Evolutionary conservation across 352 stramenopile species (phyloP).

Genomic region (Pythium sp.): DNA sequence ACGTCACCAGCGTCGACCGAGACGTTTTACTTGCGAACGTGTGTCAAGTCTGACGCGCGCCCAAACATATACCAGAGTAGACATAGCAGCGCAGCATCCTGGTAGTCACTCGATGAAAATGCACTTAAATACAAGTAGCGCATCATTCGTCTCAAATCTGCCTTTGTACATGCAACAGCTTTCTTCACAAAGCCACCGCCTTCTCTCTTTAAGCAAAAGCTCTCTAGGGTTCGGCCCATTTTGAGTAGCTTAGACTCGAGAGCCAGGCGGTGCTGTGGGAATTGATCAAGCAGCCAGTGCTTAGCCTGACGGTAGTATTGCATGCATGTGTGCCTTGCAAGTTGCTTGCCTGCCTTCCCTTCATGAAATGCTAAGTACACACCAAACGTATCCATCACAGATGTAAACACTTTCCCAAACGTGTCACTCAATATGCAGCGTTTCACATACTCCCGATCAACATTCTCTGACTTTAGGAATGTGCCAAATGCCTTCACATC

Average conservation of each 20-base stretch:
- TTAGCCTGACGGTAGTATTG: not conserved
- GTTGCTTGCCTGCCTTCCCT: not conserved
- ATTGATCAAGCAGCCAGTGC: not conserved
- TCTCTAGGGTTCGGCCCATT: not conserved
- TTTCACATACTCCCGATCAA: not conserved
- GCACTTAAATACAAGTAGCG: not conserved
- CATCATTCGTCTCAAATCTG: not conserved
- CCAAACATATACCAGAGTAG: not conserved
- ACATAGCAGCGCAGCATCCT: not conserved
- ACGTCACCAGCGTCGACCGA: not conserved
- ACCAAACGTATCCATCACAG: too few relatives aligned
- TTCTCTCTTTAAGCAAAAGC: slow-evolving; percentile 3
- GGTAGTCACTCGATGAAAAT: not conserved
- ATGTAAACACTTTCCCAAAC: not conserved
- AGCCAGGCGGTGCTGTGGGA: not conserved
- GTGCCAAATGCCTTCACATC: too few relatives aligned
- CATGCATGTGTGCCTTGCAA: not conserved
- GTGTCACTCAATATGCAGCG: not conserved
- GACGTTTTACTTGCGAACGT: not conserved
- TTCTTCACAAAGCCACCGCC: not conserved
- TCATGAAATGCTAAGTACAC: not conserved
- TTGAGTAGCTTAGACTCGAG: slow-evolving; percentile 2
- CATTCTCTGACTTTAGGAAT: not conserved
- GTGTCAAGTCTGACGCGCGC: not conserved
- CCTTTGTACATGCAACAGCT: not conserved